Percentiles rank a stretch among this genome's conserved stretches.
Conservation (phyloP, 495 filamentous ascomycete genomes). For the Margaritispora aquatica region DNA sequence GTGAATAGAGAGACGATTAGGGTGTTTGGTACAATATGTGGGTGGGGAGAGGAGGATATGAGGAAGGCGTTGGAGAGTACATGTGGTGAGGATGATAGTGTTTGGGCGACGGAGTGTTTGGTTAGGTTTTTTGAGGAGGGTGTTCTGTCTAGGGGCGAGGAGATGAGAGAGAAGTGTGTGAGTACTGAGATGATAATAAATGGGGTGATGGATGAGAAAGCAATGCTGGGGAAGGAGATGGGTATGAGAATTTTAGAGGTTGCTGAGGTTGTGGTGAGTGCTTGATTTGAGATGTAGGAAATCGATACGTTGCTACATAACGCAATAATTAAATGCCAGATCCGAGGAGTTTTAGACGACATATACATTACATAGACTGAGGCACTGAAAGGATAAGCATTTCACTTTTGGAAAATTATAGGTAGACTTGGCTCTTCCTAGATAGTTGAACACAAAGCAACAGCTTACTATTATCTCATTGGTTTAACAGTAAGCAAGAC, state of each 20-base stretch:
- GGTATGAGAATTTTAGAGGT: neutral
- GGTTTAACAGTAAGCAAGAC: no score
- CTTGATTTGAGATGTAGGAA: neutral
- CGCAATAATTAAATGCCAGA: no score
- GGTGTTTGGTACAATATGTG: conserved; percentile 6
- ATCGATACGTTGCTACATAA: no score
- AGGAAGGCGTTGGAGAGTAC: conserved; percentile 1
- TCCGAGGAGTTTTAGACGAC: no score
- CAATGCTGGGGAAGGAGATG: neutral
- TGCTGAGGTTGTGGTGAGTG: neutral
- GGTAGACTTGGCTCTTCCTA: no score
- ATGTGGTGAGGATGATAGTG: conserved; percentile 1
- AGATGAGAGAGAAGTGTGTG: neutral
- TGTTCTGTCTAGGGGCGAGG: neutral
- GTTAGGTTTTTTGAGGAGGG: conserved; percentile 10
- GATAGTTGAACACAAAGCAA: no score
- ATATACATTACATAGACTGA: no score
- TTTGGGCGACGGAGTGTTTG: conserved; percentile 4
- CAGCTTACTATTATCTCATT: no score
- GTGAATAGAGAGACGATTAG: conserved; percentile 23
- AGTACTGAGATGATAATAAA: neutral
- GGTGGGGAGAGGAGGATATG: neutral
- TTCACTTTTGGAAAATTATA: no score
- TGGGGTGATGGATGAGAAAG: neutral
- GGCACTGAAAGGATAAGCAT: no score